A percentile compares a stretch with the other conserved stretches of the same genome.
Evolutionary conservation across 148 eudicot species (phyloP).

Genomic region (Vaccinium vitisidaea): DNA sequence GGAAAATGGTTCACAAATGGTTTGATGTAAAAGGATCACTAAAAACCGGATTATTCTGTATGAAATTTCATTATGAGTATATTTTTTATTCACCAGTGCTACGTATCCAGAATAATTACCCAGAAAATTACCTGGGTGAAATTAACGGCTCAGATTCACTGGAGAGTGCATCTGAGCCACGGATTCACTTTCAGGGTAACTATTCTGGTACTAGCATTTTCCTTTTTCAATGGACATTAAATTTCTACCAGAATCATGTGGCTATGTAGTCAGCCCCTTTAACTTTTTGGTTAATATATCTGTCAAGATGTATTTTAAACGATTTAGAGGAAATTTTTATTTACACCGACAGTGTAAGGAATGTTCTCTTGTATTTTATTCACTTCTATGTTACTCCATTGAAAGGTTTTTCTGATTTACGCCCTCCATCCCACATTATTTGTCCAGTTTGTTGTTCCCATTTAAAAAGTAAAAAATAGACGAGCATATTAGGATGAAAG

Average conservation of each 20-base stretch:
- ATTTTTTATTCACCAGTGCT: background rate
- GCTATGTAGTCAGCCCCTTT: no score
- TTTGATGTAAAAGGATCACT: background rate
- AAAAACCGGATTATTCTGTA: background rate
- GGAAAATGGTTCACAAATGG: background rate
- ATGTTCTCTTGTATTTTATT: no score
- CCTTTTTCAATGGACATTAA: no score
- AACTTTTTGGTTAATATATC: background rate
- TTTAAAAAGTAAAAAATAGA: background rate
- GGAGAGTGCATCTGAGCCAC: no score
- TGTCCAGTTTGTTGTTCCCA: background rate
- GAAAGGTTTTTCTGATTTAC: background rate
- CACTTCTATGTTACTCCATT: background rate
- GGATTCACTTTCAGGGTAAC: no score
- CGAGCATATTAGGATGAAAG: background rate
- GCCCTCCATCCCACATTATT: background rate
- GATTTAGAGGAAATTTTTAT: no score
- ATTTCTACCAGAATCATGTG: no score
- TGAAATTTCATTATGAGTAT: background rate
- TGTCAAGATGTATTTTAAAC: background rate
- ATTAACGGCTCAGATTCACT: no score
- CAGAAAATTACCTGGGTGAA: no score
- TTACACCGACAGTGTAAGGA: no score
- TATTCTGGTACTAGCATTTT: no score
- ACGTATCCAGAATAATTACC: no score